Evolutionary conservation across 495 filamentous ascomycete genomes (phyloP).

Genomic region (Talaromyces ruber): DNA sequence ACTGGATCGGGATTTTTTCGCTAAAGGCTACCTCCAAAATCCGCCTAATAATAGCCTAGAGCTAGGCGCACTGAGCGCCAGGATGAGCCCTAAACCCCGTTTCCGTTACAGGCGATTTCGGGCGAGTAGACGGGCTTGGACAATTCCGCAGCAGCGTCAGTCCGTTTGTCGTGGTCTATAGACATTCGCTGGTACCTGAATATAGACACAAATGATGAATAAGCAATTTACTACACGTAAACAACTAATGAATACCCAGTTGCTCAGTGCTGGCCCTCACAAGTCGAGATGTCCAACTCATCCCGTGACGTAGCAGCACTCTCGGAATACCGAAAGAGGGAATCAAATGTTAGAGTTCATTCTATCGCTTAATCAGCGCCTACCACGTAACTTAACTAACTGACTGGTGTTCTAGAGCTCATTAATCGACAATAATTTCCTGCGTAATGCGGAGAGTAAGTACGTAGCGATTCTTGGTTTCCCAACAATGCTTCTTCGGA

Average conservation of each 20-base stretch:
- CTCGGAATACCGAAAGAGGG: neutral
- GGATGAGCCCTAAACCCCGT: neutral
- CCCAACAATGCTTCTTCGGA: constrained; percentile 31
- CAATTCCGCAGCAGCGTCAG: neutral
- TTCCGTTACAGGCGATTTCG: neutral
- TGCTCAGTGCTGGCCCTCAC: neutral
- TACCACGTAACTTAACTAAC: neutral
- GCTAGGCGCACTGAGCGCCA: neutral
- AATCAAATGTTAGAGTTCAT: neutral
- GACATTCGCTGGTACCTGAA: neutral
- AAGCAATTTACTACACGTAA: neutral
- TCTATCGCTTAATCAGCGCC: neutral
- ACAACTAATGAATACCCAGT: neutral
- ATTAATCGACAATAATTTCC: neutral
- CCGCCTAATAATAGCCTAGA: neutral
- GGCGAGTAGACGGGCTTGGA: neutral
- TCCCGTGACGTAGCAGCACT: neutral
- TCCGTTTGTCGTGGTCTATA: neutral
- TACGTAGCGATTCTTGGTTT: neutral
- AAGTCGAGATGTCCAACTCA: neutral
- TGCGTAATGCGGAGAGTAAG: neutral
- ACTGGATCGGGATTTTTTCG: neutral
- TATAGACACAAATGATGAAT: neutral
- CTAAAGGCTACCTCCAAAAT: neutral
- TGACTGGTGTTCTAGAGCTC: neutral